A percentile compares a stretch with the other conserved stretches of the same genome.
These are phyloP conservation scores for Sphaerosporella brunnea DNA, from an alignment of 495 filamentous ascomycete species.

Conservation along the genomic window DNA sequence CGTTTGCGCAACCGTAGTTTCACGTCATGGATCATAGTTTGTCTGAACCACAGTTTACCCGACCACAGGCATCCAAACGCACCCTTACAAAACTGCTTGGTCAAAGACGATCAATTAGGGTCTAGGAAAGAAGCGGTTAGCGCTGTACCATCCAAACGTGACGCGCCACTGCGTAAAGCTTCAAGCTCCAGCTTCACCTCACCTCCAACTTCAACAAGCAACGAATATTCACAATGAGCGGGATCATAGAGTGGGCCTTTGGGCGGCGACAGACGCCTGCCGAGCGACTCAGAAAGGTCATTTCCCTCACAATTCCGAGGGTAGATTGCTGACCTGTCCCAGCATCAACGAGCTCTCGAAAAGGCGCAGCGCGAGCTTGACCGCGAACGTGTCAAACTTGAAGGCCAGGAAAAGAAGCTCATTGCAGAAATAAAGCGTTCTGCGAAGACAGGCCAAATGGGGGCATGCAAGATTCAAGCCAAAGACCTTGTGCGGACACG, in stretches of 20 bases:
- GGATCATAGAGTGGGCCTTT: constrained; percentile 91
- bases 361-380: constrained; percentile 94
- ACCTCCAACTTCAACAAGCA: too few relatives aligned
- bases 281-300: constrained; percentile 70
- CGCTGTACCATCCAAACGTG: too few relatives aligned
- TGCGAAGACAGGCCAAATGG: constrained; percentile 92
- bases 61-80: too few relatives aligned
- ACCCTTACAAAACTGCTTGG: neutral
- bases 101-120: neutral
- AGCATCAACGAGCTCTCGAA: constrained; percentile 83
- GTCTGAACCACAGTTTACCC: too few relatives aligned
- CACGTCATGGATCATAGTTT: too few relatives aligned
- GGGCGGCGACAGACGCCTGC: constrained; percentile 96
- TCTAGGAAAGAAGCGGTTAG: neutral
- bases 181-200: too few relatives aligned
- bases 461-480: constrained; percentile 89
- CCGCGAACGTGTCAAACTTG: constrained; percentile 78
- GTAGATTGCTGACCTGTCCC: neutral
- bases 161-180: too few relatives aligned
- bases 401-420: constrained; percentile 96
- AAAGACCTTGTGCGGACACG: constrained; percentile 89
- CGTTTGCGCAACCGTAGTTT: too few relatives aligned
- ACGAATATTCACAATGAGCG: constrained; percentile 18
- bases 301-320: neutral
- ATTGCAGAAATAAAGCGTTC: constrained; percentile 91